Evolutionary conservation across 192 early-diverging fungal genomes (phyloP), one percentile per base, ranked within the genome.

Genomic region (Phycomyces nitens): DNA sequence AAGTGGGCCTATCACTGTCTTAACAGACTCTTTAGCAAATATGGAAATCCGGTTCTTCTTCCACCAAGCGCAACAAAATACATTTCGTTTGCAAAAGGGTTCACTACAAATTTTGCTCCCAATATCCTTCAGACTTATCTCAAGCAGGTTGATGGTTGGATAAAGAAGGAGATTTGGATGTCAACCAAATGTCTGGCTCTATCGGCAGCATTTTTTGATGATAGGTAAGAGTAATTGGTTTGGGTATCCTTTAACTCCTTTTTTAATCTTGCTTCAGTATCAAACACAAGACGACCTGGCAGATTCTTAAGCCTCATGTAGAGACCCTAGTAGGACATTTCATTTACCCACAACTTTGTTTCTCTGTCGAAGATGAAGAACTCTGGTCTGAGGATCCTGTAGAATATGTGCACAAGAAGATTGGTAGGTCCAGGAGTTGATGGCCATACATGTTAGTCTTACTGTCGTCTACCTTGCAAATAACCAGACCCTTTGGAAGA

Each of bases 1-100:
- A 95, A 97, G 69, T 97, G 97, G 95, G 89, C 95, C 0, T 88
- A 89, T 68, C 86, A 84, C 65, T 91, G 87, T 75, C 75, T 99
- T 66, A 93, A 96, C 80, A 86, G 84, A 24, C 81, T 93, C 14
- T 94, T 95, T 61, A 66, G 74, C 21, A 77, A 80, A 53, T 89
- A 87, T 61, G 88, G 91, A 47, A 90, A 90, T 60, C 88, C 86
- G 15, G 80, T 86, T 0, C 74, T 83, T 27, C 69, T 92, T 42
- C 77, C 85, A 4, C 53, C 65, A 12, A 72, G 77, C 18, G 62
- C 80, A 15, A 70, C 66, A 56, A 60, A 75, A 38, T 82, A 84
- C 68, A 73, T 62, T 10, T 57, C 71, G 8, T 97, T 99, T 74
- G 88, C 94, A 24, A 87, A 84, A 59, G 73, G 84, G 27, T 99